These are phyloP conservation scores for Trypanosoma scelopori DNA, from an alignment of 208 protist species.

Conservation along the genomic window DNA sequence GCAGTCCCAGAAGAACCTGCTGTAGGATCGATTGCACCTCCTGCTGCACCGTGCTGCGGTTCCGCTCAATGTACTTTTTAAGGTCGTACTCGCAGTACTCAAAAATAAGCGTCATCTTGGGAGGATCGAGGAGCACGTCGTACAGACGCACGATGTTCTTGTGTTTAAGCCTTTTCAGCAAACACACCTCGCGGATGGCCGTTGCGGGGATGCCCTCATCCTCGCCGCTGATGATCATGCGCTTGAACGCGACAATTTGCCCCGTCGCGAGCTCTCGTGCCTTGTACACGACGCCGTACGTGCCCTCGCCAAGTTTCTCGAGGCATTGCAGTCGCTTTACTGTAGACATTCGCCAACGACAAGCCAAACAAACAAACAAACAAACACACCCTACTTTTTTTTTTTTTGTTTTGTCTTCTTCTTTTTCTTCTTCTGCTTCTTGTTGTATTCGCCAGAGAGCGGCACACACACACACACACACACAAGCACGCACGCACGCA, in stretches of 20 bases:
- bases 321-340: slow-evolving; percentile 87
- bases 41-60: slow-evolving; percentile 27
- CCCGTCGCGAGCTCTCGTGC: slow-evolving; percentile 83
- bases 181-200: slow-evolving; percentile 89
- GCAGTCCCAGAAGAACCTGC: slow-evolving; percentile 75
- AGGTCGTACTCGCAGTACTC: slow-evolving; percentile 97
- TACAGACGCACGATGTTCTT: slow-evolving; percentile 92
- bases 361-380: too few relatives aligned
- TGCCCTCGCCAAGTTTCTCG: slow-evolving; percentile 97
- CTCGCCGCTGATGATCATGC: slow-evolving; percentile 79
- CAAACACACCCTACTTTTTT: too few relatives aligned
- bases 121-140: slow-evolving; percentile 96
- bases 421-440: too few relatives aligned
- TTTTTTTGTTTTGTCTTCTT: too few relatives aligned
- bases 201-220: slow-evolving; percentile 91
- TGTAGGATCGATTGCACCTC: slow-evolving; percentile 70
- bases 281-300: slow-evolving; percentile 98
- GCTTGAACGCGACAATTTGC: slow-evolving; percentile 87
- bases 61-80: slow-evolving; percentile 94
- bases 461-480: too few relatives aligned
- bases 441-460: too few relatives aligned
- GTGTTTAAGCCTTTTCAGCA: slow-evolving; percentile 96
- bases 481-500: too few relatives aligned
- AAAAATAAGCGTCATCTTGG: slow-evolving; percentile 97
- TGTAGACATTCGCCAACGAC: slow-evolving; percentile 62